Evolutionary conservation across 768 basidiomycete genomes (phyloP).

Genomic region (Lentinula aciculospora): DNA sequence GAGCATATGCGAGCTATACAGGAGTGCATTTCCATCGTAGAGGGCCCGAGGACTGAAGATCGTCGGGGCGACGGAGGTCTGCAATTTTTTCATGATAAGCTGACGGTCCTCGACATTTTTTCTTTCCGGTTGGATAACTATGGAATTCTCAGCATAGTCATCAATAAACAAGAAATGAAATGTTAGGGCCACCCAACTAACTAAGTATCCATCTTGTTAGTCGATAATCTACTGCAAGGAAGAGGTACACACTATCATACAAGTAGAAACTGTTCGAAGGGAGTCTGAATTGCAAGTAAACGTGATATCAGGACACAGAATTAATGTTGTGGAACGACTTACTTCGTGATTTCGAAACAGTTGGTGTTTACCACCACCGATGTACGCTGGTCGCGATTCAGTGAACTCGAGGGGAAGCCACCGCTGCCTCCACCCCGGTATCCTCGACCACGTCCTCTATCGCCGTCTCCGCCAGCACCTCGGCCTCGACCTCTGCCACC

Average conservation of each 20-base stretch:
- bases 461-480: not conserved
- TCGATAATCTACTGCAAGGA: not conserved
- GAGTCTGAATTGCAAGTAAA: slow-evolving; percentile 12
- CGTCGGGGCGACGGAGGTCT: slow-evolving; percentile 24
- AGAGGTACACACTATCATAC: slow-evolving; percentile 20
- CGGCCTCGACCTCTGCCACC: not conserved
- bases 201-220: not conserved
- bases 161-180: no score
- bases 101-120: slow-evolving; percentile 18
- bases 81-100: slow-evolving; percentile 31
- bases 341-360: slow-evolving; percentile 22
- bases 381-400: not conserved
- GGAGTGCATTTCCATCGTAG: slow-evolving; percentile 39
- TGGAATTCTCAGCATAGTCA: not conserved
- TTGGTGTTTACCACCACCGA: slow-evolving; percentile 14
- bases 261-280: slow-evolving; percentile 21
- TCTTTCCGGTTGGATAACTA: slow-evolving; percentile 18
- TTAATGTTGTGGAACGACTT: not conserved
- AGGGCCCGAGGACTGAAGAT: slow-evolving; percentile 36
- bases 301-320: not conserved
- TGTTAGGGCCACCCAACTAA: not conserved
- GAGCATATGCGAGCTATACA: slow-evolving; percentile 29
- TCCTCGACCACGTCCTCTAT: not conserved
- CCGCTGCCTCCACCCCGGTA: not conserved
- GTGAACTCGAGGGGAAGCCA: not conserved